Evolutionary conservation across 805 yeast species (phyloP), one percentile per base, ranked within the genome.

Genomic region (Scheffersomyces coipomensis): DNA sequence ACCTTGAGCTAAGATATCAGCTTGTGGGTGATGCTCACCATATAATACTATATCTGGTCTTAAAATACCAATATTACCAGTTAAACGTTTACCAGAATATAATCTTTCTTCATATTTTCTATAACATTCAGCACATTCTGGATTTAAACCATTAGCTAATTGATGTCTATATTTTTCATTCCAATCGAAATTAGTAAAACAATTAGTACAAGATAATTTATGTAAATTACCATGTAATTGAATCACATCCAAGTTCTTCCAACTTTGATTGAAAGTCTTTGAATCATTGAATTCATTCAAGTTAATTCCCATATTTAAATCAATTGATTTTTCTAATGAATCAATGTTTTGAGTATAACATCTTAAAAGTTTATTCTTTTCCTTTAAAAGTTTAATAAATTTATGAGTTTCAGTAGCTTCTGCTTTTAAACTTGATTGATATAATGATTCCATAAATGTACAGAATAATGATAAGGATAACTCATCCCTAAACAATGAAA

Each of bases 261-360:
- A 83, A 30, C 58, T 49, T 60, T 68, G 62, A 37, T 53, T 55
- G 51, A 62, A 64, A 37, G 36, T 48, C 21, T 50, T 54, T 44
- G 43, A 41, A 17, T 40, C 15, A 42, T 52, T 45, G 42, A 61
- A 53, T 48, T 59, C 61, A 30, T 51, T 43, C 11, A 63, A 51
- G 29, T 71, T 68, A 19, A 68, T 64, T 2, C 90, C 89, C 35
- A 83, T 68, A 27, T 70, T 72, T 40, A 90, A 65, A 17, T 87
- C 84, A 19, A 83, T 71, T 34, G 69, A 65, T 35, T 79, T 66
- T 55, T 91, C 98, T 25, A 91, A 67, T 0, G 95, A 90, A 60
- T 91, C 99, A 43, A 91, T 91, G 57, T 91, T 91, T 55, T 93
- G 98, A 1, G 98, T 91, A 58, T 91, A 91, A 63, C 97, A 88